Evolutionary conservation across 495 filamentous ascomycete species (phyloP).

Genomic region (Articulospora tetracladia): DNA sequence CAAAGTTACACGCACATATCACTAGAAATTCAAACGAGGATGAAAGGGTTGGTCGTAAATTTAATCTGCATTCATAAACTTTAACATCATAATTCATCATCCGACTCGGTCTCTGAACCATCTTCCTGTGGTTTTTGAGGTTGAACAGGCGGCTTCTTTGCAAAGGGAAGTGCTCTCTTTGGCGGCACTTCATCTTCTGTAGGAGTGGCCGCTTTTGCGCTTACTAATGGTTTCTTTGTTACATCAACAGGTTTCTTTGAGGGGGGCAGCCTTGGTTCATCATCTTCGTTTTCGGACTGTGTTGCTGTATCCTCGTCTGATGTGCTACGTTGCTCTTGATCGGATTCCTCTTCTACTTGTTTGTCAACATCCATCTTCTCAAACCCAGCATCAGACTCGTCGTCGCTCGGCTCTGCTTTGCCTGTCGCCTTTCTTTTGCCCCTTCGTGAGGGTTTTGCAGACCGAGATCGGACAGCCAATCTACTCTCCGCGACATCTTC

Average conservation of each 20-base stretch:
- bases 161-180: constrained; percentile 30
- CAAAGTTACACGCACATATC: too few species aligned
- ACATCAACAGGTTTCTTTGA: constrained; percentile 15
- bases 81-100: constrained; percentile 28
- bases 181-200: constrained; percentile 17
- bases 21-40: background rate
- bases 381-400: constrained; percentile 46
- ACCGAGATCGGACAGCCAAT: constrained; percentile 4
- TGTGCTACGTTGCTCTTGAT: constrained; percentile 34
- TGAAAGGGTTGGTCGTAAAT: background rate
- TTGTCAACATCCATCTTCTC: constrained; percentile 59
- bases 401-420: constrained; percentile 31
- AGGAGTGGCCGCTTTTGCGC: constrained; percentile 15
- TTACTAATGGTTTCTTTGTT: constrained; percentile 13
- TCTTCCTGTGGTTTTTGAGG: constrained; percentile 8
- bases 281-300: constrained; percentile 37
- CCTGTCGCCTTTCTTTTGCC: constrained; percentile 48
- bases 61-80: background rate
- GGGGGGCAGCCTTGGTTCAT: constrained; percentile 31
- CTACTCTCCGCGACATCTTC: constrained; percentile 16
- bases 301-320: constrained; percentile 33
- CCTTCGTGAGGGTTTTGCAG: constrained; percentile 31
- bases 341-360: constrained; percentile 25
- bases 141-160: constrained; percentile 12
- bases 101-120: constrained; percentile 25